These are phyloP conservation scores for Penicillium waksmanii DNA, from an alignment of 495 filamentous ascomycete genomes.

Conservation along the genomic window DNA sequence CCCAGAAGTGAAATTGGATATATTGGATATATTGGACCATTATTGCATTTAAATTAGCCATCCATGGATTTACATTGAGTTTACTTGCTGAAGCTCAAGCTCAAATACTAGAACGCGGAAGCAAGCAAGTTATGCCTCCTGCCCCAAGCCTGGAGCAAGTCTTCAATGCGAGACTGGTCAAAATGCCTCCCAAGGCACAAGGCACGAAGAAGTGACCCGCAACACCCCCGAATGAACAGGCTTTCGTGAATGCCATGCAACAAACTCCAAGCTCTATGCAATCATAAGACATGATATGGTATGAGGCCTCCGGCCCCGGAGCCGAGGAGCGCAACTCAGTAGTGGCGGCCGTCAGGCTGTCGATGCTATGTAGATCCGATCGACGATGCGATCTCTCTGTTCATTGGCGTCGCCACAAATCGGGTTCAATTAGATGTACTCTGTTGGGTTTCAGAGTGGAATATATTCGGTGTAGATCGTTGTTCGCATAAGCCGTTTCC, in stretches of 20 bases:
- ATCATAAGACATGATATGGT: conserved; percentile 43
- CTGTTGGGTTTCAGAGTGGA: conserved; percentile 8
- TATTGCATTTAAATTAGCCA: not conserved
- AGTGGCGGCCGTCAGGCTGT: not conserved
- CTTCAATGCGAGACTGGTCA: conserved; percentile 8
- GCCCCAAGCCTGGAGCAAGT: not conserved
- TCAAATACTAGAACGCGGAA: conserved; percentile 3
- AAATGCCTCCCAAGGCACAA: conserved; percentile 12
- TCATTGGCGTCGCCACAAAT: not conserved
- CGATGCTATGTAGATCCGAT: not conserved
- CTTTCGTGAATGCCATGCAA: conserved; percentile 38
- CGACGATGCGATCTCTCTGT: not conserved
- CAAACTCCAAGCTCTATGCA: conserved; percentile 51
- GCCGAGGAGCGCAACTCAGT: conserved; percentile 3
- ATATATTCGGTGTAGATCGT: conserved; percentile 5
- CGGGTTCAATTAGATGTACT: conserved; percentile 1
- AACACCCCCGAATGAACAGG: conserved; percentile 31
- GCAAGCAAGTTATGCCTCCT: not conserved
- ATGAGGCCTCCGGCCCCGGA: conserved; percentile 5
- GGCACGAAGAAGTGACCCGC: conserved; percentile 22
- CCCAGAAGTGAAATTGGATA: not conserved
- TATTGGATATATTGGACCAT: not conserved
- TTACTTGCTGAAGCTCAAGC: not conserved
- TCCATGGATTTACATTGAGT: not conserved
- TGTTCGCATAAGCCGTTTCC: not conserved